Evolutionary conservation across 441 rosid species (phyloP).

Genomic region (Metrosideros polymorpha): DNA sequence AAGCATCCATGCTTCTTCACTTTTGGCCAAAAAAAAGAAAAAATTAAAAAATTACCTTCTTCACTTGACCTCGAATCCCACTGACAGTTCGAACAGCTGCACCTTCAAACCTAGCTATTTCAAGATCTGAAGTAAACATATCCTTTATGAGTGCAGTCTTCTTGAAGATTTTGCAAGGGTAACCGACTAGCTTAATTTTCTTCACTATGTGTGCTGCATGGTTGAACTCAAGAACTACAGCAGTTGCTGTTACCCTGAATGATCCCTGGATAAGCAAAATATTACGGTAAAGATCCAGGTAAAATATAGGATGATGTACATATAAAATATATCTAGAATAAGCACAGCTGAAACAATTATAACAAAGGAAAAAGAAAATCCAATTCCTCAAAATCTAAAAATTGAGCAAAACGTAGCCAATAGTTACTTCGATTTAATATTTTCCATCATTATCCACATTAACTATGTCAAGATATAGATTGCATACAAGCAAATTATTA

Average conservation of each 20-base stretch:
- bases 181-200: conserved; percentile 82
- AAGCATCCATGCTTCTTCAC: background rate
- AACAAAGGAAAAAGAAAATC: background rate
- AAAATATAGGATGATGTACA: background rate
- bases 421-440: background rate
- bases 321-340: background rate
- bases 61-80: conserved; percentile 88
- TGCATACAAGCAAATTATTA: background rate
- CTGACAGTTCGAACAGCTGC: conserved; percentile 79
- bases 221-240: conserved; percentile 65
- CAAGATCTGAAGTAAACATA: conserved; percentile 96
- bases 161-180: conserved; percentile 86
- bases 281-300: background rate
- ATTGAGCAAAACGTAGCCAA: background rate
- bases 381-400: background rate
- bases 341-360: background rate
- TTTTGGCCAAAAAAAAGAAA: background rate
- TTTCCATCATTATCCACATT: background rate
- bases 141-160: conserved; percentile 83
- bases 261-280: conserved; percentile 36
- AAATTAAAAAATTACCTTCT: conserved; percentile 46
- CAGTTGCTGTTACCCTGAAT: conserved; percentile 84
- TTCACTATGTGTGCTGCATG: conserved; percentile 66
- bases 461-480: background rate
- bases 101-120: conserved; percentile 85